Evolutionary conservation across 2,329 filamentous ascomycete genomes (phyloP).

Genomic region (Ascochyta viciae-villosae): DNA sequence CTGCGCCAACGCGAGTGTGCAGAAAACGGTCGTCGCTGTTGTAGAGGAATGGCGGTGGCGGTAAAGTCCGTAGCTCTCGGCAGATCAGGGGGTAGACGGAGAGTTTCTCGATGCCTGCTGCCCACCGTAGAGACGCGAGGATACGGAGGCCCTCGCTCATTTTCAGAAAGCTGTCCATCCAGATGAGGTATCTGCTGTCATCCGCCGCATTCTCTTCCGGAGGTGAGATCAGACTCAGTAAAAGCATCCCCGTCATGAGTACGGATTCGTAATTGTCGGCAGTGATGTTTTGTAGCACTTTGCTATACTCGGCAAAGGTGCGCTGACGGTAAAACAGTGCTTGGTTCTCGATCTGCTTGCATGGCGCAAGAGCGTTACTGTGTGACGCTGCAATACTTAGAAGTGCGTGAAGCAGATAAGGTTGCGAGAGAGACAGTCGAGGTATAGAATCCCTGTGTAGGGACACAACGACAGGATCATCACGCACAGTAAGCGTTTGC

Average conservation of each 20-base stretch:
- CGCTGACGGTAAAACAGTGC: conserved; percentile 38
- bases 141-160: conserved; percentile 43
- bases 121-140: conserved; percentile 40
- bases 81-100: conserved; percentile 37
- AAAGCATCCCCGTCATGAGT: conserved; percentile 34
- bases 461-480: conserved; percentile 21
- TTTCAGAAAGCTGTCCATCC: conserved; percentile 34
- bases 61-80: conserved; percentile 37
- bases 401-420: conserved; percentile 36
- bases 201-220: conserved; percentile 16
- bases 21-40: conserved; percentile 17
- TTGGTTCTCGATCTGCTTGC: conserved; percentile 19
- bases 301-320: conserved; percentile 35
- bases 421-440: conserved; percentile 25
- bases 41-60: conserved; percentile 34
- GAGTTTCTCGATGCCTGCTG: conserved; percentile 41
- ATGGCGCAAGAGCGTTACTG: conserved; percentile 21
- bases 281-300: conserved; percentile 38
- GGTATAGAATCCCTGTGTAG: conserved; percentile 37
- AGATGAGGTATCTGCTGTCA: conserved; percentile 27
- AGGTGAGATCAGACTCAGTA: conserved; percentile 30
- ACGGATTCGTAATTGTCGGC: conserved; percentile 42
- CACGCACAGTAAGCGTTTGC: conserved; percentile 30
- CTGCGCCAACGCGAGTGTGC: conserved; percentile 17
- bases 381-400: conserved; percentile 39